Base-by-base conservation (phyloP, 1,284 basidiomycete genomes). In the Hymenochaete sp. region DNA sequence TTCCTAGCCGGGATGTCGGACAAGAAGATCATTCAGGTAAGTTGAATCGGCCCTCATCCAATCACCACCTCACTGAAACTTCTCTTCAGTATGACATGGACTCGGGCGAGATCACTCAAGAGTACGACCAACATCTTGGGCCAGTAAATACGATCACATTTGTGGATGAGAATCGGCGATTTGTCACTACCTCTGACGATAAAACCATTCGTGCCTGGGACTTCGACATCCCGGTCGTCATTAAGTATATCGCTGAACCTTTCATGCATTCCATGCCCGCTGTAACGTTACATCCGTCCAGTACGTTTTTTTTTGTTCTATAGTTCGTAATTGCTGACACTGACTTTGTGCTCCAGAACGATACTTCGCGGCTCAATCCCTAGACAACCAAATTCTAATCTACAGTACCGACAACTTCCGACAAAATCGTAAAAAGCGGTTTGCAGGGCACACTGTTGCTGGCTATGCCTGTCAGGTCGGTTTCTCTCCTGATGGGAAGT, bases 261-360 rank as follows among this genome's bases (percentile, higher is more conserved):
- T 84, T 92, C 60, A 98, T 99, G 96, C 93, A 99, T 66, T 96
- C 92, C 27, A 98, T 99, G 93, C 96, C 96, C 9, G 88, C 95
- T 13, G 93, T 98, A 29, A 90, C 91, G 7, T 66, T 93, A 25
- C 92, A 97, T 63, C 96, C 96, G 8, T 92, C 80, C 48, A 87
- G 92, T 95, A 63, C 55, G 89, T 79, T 16, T 35, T 16, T 32
- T 26, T 49, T 28, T 31, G 38, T 22, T 19, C 22, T 21, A n/a
- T 28, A 10, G 27, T 19, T 28, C 25, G 33, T 31, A 35, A 13
- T 25, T 18, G 19, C n/a, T 40, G 33, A 26, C 24, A 35, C 24
- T 49, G 22, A 36, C 36, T 18, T 38, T 14, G 29, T 31, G 32
- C 62, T 47, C 11, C 22, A 93, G 87, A 84, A 59, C 96, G 96